These are phyloP conservation scores for Monosporascus sp. DNA, from an alignment of 2,329 filamentous ascomycete species.

Conservation along the genomic window DNA sequence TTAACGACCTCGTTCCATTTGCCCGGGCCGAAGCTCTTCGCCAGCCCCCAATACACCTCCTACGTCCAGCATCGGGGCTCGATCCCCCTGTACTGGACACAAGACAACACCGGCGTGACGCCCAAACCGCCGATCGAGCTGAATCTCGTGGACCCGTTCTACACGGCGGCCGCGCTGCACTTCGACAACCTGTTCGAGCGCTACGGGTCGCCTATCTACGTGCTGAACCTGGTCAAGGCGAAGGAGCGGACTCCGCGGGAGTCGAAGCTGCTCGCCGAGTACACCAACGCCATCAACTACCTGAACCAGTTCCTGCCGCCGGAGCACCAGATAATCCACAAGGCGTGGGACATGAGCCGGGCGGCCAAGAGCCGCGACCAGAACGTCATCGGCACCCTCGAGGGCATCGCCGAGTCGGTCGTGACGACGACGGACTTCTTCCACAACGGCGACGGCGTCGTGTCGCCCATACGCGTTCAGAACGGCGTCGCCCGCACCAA, in stretches of 20 bases:
- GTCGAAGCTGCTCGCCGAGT: conserved; percentile 84
- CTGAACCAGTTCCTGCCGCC: conserved; percentile 88
- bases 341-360: conserved; percentile 97
- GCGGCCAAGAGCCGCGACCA: conserved; percentile 88
- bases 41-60: conserved; percentile 88
- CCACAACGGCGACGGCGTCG: conserved; percentile 75
- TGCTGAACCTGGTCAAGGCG: conserved; percentile 84
- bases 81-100: conserved; percentile 95
- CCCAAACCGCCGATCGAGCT: conserved; percentile 96
- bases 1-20: conserved; percentile 93
- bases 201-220: conserved; percentile 89
- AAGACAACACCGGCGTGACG: conserved; percentile 90
- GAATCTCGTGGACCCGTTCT: conserved; percentile 94
- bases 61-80: conserved; percentile 96
- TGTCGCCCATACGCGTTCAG: conserved; percentile 65
- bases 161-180: conserved; percentile 84
- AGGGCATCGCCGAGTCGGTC: conserved; percentile 83
- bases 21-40: conserved; percentile 77
- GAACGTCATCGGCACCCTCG: conserved; percentile 89
- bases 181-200: conserved; percentile 92
- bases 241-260: conserved; percentile 85
- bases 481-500: conserved; percentile 94
- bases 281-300: conserved; percentile 80
- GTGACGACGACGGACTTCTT: conserved; percentile 87
- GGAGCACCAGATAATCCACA: conserved; percentile 83